Evolutionary conservation across 306 rosid species (phyloP), one percentile per base, ranked within the genome.

Genomic region (Dryas alaskensis): DNA sequence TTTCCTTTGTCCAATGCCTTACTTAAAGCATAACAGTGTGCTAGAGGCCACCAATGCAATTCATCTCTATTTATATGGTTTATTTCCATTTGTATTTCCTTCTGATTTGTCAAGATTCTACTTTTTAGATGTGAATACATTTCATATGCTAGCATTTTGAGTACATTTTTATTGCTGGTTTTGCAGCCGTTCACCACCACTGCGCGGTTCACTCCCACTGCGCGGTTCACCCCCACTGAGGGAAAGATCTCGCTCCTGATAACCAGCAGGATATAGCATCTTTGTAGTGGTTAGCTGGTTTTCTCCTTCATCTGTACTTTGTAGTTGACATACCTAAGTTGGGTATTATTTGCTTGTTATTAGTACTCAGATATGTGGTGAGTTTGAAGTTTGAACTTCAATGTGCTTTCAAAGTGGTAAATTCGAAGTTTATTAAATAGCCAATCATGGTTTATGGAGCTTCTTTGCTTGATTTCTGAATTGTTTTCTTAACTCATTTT

Each of bases 161-260:
- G 53, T 59, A 6, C 46, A 9, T 53, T 54, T 63, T 31, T 71
- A 7, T 54, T 72, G 16, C 37, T 76, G 48, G 74, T 67, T 40
- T 45, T 79, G 89, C 90, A 90, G 96, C 82, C 92, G 86, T 71
- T 90, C 92, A 16, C 90, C 93, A 1, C 91, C 86, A 49, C 81
- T 81, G 1, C 71, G 81, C 0, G 37, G 37, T 2, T 31, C 37
- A 31, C 37, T 1, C 1, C 37, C 37, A 31, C 37, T 2, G 37
- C 37, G 96, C 82, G 90, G 86, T 71, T 90, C 92, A 16, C 90
- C 93, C 2, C 91, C 86, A 49, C 81, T 80, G 1, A 71, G 81
- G 27, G 90, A 84, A 22, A 80, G 79, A 72, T 86, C 93, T 3
- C 78, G 84, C 8, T 88, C 93, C 40, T 84, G 76, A 73, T 81